Conservation (phyloP, 2,329 filamentous ascomycete species). For the Hymenotorrendiella dingleyae region DNA sequence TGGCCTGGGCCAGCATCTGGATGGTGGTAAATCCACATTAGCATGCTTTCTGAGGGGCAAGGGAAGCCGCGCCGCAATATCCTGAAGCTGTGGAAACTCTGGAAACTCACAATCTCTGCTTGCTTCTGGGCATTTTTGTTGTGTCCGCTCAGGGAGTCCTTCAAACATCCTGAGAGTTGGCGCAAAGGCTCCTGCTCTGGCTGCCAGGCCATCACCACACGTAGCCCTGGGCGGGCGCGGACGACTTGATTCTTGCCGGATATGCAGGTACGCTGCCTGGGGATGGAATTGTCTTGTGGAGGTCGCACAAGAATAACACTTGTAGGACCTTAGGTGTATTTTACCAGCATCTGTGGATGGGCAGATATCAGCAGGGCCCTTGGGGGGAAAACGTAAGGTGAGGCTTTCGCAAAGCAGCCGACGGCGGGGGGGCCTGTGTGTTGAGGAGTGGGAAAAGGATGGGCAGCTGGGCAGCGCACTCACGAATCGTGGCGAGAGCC, state of each 20-base stretch:
- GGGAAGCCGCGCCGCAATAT: too few relatives aligned
- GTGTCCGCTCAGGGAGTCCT: slow-evolving; percentile 84
- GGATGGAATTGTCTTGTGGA: slow-evolving; percentile 15
- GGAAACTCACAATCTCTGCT: slow-evolving; percentile 69
- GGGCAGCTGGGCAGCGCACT: too few relatives aligned
- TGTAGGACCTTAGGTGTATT: slow-evolving; percentile 27
- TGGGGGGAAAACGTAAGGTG: too few relatives aligned
- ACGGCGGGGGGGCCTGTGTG: too few relatives aligned
- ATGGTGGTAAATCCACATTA: slow-evolving; percentile 8
- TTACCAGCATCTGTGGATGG: slow-evolving; percentile 23
- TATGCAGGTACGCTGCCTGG: slow-evolving; percentile 27
- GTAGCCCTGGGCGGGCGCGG: slow-evolving; percentile 16
- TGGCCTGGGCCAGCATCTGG: slow-evolving; percentile 91
- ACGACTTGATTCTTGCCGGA: slow-evolving; percentile 18
- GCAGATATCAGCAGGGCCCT: slow-evolving; percentile 18
- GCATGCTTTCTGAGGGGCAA: slow-evolving; percentile 3
- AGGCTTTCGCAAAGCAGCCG: too few relatives aligned
- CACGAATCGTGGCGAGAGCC: too few relatives aligned
- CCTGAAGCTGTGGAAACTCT: too few relatives aligned
- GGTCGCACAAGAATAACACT: slow-evolving; percentile 30
- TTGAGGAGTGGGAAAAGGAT: too few relatives aligned
- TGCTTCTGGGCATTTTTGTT: slow-evolving; percentile 78
- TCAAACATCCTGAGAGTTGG: slow-evolving; percentile 84
- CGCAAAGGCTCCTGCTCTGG: slow-evolving; percentile 79
- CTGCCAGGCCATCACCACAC: slow-evolving; percentile 76